Evolutionary conservation across 2,329 filamentous ascomycete genomes (phyloP).

Genomic region (Ophiostoma fasciatum): DNA sequence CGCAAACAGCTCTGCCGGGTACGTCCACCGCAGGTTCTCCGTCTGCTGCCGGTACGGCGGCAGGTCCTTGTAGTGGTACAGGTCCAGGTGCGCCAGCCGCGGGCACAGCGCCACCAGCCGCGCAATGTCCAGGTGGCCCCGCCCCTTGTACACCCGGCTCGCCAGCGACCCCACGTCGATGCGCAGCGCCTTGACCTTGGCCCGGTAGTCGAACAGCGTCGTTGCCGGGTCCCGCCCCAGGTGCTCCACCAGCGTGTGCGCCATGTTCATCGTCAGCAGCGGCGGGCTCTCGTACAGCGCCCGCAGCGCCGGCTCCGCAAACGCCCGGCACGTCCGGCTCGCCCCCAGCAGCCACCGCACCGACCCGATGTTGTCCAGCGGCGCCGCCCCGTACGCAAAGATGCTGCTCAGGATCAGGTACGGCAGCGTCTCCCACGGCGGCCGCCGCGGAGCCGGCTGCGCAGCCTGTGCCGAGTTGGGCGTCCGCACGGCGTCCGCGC

Average conservation of each 20-base stretch:
- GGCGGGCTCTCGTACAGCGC: slow-evolving; percentile 58
- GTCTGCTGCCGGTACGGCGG: slow-evolving; percentile 48
- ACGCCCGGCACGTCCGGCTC: slow-evolving; percentile 46
- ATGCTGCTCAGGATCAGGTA: slow-evolving; percentile 54
- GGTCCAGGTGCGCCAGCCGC: slow-evolving; percentile 52
- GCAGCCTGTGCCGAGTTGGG: background rate
- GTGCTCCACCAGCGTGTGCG: slow-evolving; percentile 30
- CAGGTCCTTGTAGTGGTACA: slow-evolving; percentile 56
- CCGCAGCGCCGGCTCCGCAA: slow-evolving; percentile 58
- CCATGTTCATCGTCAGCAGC: slow-evolving; percentile 33
- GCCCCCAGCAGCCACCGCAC: slow-evolving; percentile 50
- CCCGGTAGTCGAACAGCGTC: slow-evolving; percentile 47
- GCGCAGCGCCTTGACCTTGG: slow-evolving; percentile 55
- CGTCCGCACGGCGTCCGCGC: too few species aligned
- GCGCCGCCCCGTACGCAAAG: slow-evolving; percentile 51
- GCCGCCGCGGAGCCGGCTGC: background rate
- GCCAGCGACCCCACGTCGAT: slow-evolving; percentile 49
- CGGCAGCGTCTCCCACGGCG: slow-evolving; percentile 18
- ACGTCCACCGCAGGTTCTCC: slow-evolving; percentile 50
- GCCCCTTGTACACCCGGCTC: slow-evolving; percentile 34
- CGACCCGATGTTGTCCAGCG: slow-evolving; percentile 30
- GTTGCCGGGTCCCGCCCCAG: slow-evolving; percentile 37
- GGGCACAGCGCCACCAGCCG: slow-evolving; percentile 49
- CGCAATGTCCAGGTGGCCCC: slow-evolving; percentile 28
- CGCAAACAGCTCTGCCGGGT: slow-evolving; percentile 50